A percentile compares a stretch with the other conserved stretches of the same genome.
These are phyloP conservation scores for Dacryopinax primogenitus DNA, from an alignment of 768 basidiomycete species.

Conservation along the genomic window DNA sequence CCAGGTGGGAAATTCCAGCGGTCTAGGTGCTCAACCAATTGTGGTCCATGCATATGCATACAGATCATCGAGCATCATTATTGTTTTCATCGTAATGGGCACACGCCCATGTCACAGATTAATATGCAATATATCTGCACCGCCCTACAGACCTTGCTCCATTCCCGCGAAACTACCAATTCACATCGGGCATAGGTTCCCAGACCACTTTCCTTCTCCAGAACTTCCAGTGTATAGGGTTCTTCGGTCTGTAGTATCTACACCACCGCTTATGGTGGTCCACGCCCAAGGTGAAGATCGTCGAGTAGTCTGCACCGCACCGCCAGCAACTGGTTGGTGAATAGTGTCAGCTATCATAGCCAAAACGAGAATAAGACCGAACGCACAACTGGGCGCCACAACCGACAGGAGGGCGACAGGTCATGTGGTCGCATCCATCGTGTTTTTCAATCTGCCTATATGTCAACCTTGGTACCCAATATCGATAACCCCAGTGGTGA, in stretches of 20 bases:
- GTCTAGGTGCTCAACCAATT: too few species aligned
- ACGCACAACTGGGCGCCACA: neutral
- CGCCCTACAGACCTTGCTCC: too few species aligned
- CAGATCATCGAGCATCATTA: too few species aligned
- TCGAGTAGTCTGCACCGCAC: neutral
- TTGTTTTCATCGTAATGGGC: too few species aligned
- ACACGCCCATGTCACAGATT: too few species aligned
- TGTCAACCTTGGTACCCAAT: neutral
- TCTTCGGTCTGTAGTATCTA: neutral
- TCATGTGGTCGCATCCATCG: slow-evolving; percentile 6
- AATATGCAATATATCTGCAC: too few species aligned
- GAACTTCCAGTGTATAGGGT: neutral
- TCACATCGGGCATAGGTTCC: too few species aligned
- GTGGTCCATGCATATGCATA: too few species aligned
- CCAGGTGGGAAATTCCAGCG: too few species aligned
- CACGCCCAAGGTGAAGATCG: neutral
- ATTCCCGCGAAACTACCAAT: too few species aligned
- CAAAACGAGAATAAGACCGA: neutral
- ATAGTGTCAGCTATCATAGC: neutral
- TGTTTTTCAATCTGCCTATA: neutral
- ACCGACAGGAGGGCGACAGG: neutral
- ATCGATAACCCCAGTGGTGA: neutral
- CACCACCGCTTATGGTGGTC: neutral
- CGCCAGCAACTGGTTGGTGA: neutral
- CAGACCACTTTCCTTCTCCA: neutral